phyloP scores from a whole-genome alignment of 148 eudicot genomes.

The Camellia japonica region DNA sequence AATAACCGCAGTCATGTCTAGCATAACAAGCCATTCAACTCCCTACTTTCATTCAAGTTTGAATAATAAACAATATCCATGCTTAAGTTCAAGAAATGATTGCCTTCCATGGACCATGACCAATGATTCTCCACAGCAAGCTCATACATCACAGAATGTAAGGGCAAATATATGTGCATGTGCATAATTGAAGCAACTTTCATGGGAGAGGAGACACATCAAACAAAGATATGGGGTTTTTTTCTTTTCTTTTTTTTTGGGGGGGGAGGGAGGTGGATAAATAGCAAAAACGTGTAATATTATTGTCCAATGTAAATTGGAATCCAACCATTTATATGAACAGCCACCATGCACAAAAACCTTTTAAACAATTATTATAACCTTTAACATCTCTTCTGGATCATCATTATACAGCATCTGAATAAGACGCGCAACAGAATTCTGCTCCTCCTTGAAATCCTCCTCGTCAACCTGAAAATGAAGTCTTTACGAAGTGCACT shows the following conservation, averaged over 20 bases:
- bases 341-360: neutral
- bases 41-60: neutral
- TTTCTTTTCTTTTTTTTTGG: too few relatives aligned
- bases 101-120: neutral
- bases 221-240: neutral
- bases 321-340: neutral
- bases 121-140: neutral
- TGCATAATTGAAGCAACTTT: neutral
- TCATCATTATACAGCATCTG: conserved; percentile 84
- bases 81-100: neutral
- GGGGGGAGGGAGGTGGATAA: too few relatives aligned
- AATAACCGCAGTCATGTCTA: neutral
- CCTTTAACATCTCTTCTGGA: conserved; percentile 93
- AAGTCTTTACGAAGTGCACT: neutral
- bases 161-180: neutral
- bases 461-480: conserved; percentile 73
- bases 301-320: neutral
- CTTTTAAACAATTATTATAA: conserved; percentile 10
- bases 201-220: neutral
- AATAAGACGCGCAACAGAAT: conserved; percentile 93
- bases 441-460: conserved; percentile 94
- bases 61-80: neutral
- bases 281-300: too few relatives aligned
- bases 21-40: neutral
- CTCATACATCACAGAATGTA: neutral